Base-by-base conservation (phyloP, 2,329 filamentous ascomycete species). In the Aspergillus carbonarius region DNA sequence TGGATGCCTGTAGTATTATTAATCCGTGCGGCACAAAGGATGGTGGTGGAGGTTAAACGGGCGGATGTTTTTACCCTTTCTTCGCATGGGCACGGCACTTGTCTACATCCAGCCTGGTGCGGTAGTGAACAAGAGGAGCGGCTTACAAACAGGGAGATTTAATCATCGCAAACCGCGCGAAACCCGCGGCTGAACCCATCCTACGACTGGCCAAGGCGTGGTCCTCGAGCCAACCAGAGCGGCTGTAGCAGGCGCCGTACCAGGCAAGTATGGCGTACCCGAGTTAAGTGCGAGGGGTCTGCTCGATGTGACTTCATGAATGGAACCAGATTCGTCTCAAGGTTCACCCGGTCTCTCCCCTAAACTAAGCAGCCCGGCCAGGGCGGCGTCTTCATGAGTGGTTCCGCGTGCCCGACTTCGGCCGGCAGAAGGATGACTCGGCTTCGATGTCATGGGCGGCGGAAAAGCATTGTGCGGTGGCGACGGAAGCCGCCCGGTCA, bases 101-200 rank as follows among this genome's bases (percentile, higher is more conserved):
- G 12, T 15, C 25, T 48, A 32, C n/a, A 8, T 18, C 10, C 20
- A 40, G n/a, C 15, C 25, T 30, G 25, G 15, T 17, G 25, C 15
- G 25, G 27, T 12, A 13, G 17, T 27, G 23, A 30, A 48, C 17
- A 48, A 27, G 17, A 49, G 15, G 20, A 44, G 46, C 17, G 23
- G 37, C 46, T 55, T 23, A 42, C 42, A 54, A 53, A 35, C 48
- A 50, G 44, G 44, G 35, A 48, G 44, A 50, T 54, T 50, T 46
- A 57, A 40, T 52, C 13, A 47, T 60, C 62, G 60, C 58, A 50
- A 62, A 59, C 55, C 62, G 62, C 62, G 62, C 47, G 49, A 63
- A 60, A 53, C 13, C 46, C 17, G 35, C 51, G 17, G 52, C 40
- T 17, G 34, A 54, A 48, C 44, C 44, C 25, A 27, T 30, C 8